Evolutionary conservation across 2,329 filamentous ascomycete species (phyloP).

Genomic region (Aspergillus viridinutans): DNA sequence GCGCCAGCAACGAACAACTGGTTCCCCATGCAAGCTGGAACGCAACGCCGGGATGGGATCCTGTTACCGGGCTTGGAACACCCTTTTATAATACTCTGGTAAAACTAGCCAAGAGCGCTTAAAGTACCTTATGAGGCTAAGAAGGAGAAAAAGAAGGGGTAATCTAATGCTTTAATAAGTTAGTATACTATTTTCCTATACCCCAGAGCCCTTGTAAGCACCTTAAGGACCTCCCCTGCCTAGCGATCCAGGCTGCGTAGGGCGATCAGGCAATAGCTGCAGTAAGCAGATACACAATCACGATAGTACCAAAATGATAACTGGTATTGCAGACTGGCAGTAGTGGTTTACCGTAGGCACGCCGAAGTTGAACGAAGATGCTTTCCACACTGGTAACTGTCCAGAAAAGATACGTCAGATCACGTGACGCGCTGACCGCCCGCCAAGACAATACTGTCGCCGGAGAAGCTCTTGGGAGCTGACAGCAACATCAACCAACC

Average conservation of each 20-base stretch:
- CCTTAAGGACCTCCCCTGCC: too few relatives aligned
- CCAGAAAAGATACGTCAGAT: neutral
- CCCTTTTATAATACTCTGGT: constrained; percentile 15
- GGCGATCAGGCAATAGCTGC: neutral
- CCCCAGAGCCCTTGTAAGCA: too few relatives aligned
- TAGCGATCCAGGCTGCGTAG: neutral
- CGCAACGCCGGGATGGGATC: constrained; percentile 49
- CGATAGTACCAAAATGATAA: too few relatives aligned
- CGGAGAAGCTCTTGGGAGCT: constrained; percentile 16
- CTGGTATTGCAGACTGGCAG: too few relatives aligned
- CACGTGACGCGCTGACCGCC: constrained; percentile 3
- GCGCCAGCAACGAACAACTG: constrained; percentile 30
- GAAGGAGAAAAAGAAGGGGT: too few relatives aligned
- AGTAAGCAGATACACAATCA: neutral
- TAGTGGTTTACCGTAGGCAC: too few relatives aligned
- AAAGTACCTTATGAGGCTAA: neutral
- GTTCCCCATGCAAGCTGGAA: constrained; percentile 49
- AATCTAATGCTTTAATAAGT: too few relatives aligned
- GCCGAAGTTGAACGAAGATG: too few relatives aligned
- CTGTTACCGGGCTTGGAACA: constrained; percentile 42
- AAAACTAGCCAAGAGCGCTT: constrained; percentile 8
- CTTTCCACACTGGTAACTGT: neutral
- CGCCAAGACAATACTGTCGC: neutral
- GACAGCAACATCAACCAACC: constrained; percentile 11
- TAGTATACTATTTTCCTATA: too few relatives aligned